Evolutionary conservation across 108 stramenopile species (phyloP).

Genomic region (Conticribra guillardii): DNA sequence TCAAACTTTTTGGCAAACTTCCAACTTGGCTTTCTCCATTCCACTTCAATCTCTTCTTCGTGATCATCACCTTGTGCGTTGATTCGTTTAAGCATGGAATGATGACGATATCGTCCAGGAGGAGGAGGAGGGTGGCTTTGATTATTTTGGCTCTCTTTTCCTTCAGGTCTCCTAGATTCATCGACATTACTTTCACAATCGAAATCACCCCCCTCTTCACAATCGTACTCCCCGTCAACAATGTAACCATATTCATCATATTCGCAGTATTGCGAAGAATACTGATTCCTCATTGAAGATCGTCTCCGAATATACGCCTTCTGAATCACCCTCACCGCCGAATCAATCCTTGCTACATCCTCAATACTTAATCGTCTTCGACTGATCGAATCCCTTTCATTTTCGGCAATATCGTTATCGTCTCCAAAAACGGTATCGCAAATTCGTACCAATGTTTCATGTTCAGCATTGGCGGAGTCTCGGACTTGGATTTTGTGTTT

Average conservation of each 20-base stretch:
- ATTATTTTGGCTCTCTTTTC: neutral
- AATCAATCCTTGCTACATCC: slow-evolving; percentile 35
- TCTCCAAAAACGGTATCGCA: slow-evolving; percentile 55
- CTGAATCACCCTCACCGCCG: slow-evolving; percentile 44
- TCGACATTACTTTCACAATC: neutral
- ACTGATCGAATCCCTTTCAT: slow-evolving; percentile 16
- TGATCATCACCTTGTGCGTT: slow-evolving; percentile 45
- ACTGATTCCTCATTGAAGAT: slow-evolving; percentile 18
- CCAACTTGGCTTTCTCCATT: slow-evolving; percentile 56
- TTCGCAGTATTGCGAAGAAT: slow-evolving; percentile 8
- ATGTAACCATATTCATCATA: slow-evolving; percentile 8
- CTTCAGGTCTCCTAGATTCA: neutral
- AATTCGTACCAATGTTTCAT: slow-evolving; percentile 56
- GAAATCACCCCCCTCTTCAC: slow-evolving; percentile 12
- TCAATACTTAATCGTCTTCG: slow-evolving; percentile 27
- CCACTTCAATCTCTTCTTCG: slow-evolving; percentile 49
- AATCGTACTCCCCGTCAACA: slow-evolving; percentile 3
- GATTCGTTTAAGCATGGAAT: slow-evolving; percentile 39
- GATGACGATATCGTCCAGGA: slow-evolving; percentile 6
- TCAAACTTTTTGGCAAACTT: slow-evolving; percentile 54
- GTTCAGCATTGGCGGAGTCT: slow-evolving; percentile 52
- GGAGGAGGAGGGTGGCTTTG: neutral
- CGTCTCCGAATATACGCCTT: slow-evolving; percentile 39
- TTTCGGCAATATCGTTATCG: slow-evolving; percentile 25
- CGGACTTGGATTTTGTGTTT: slow-evolving; percentile 49